Conservation (phyloP, 352 stramenopile genomes). For the Pythium grandisporangium region DNA sequence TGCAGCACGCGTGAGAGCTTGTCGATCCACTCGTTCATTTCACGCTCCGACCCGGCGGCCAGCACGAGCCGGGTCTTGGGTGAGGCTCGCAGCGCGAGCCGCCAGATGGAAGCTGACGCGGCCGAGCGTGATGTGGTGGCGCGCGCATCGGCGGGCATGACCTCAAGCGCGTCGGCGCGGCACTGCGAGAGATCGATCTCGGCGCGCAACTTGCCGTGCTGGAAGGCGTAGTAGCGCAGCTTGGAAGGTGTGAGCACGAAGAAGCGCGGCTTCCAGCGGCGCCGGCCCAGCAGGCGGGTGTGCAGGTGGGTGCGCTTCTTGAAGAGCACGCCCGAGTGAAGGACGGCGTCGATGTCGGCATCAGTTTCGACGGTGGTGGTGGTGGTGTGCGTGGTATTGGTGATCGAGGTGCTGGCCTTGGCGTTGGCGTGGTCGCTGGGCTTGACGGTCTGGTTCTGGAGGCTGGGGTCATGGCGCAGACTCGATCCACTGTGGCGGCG, state of each 20-base stretch:
- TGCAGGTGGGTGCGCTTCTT: slow-evolving; percentile 62
- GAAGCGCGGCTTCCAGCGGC: slow-evolving; percentile 76
- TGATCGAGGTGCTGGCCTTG: not conserved
- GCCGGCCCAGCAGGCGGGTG: slow-evolving; percentile 37
- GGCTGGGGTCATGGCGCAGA: no score
- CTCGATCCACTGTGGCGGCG: no score
- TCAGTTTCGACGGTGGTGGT: slow-evolving; percentile 8
- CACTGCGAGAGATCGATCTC: slow-evolving; percentile 63
- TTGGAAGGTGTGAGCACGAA: slow-evolving; percentile 54
- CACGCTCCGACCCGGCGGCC: slow-evolving; percentile 61
- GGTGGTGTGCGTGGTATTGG: not conserved
- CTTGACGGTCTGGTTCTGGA: no score
- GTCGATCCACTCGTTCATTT: slow-evolving; percentile 83
- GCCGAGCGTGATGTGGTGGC: slow-evolving; percentile 72
- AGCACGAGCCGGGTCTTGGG: slow-evolving; percentile 38
- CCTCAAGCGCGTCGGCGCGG: slow-evolving; percentile 49
- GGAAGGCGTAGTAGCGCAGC: slow-evolving; percentile 73
- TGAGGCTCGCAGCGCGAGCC: slow-evolving; percentile 61
- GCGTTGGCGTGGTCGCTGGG: no score
- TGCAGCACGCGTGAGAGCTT: slow-evolving; percentile 23
- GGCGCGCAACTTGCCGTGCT: slow-evolving; percentile 65
- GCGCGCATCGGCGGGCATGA: slow-evolving; percentile 71
- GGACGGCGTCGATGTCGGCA: slow-evolving; percentile 37
- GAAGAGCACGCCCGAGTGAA: slow-evolving; percentile 74
- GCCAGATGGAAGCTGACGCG: slow-evolving; percentile 69